Conservation (phyloP, 345 rosid species). For the Gossypium herbaceum region DNA sequence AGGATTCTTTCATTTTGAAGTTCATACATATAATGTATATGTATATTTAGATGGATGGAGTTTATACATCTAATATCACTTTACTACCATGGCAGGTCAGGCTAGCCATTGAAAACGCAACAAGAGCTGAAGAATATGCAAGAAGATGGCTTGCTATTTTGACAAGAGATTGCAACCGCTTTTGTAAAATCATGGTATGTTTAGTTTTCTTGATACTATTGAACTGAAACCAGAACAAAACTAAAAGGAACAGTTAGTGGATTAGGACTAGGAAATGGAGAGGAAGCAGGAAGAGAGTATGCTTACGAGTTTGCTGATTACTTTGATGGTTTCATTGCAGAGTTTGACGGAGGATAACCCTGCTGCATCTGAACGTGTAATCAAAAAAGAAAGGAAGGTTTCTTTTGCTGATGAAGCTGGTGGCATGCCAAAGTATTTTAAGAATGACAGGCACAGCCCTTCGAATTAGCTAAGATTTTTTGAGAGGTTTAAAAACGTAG, state of each 20-base stretch:
- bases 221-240: not conserved
- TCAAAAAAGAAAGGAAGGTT: slow-evolving; percentile 51
- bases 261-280: not conserved
- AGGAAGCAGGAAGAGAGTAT: too few relatives aligned
- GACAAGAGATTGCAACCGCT: slow-evolving; percentile 66
- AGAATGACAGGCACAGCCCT: slow-evolving; percentile 27
- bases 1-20: too few relatives aligned
- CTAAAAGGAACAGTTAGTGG: not conserved
- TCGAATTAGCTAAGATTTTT: too few relatives aligned
- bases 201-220: too few relatives aligned
- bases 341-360: slow-evolving; percentile 37
- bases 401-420: slow-evolving; percentile 89
- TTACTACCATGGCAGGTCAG: slow-evolving; percentile 40
- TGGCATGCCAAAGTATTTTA: slow-evolving; percentile 62
- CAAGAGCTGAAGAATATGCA: slow-evolving; percentile 54
- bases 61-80: not conserved
- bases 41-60: not conserved
- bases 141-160: slow-evolving; percentile 59
- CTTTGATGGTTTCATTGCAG: slow-evolving; percentile 32
- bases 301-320: slow-evolving; percentile 9
- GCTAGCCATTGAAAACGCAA: slow-evolving; percentile 43
- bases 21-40: too few relatives aligned
- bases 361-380: slow-evolving; percentile 24
- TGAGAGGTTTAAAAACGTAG: not conserved
- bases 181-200: slow-evolving; percentile 84